These are phyloP conservation scores for Pisolithus albus DNA, from an alignment of 768 basidiomycete species.

Conservation along the genomic window DNA sequence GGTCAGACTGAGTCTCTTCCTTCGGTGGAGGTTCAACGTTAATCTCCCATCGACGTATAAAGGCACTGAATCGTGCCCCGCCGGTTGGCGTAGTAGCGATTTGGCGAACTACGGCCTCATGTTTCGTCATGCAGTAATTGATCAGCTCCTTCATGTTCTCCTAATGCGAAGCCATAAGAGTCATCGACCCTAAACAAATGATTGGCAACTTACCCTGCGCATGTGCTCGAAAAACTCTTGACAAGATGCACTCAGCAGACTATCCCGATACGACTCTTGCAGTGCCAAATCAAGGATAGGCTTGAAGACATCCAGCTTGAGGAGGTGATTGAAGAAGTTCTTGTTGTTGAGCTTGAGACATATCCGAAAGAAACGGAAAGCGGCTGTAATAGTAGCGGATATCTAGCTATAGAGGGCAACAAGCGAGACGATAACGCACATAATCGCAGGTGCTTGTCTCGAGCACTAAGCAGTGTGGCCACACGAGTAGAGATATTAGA, in stretches of 20 bases:
- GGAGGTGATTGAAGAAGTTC: constrained; percentile 65
- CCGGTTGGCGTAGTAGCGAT: constrained; percentile 58
- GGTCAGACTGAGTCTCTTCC: constrained; percentile 43
- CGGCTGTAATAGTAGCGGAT: constrained; percentile 43
- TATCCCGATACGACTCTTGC: constrained; percentile 80
- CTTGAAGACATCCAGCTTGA: constrained; percentile 78
- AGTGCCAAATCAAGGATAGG: constrained; percentile 81
- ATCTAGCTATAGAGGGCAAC: constrained; percentile 7
- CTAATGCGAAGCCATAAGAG: constrained; percentile 32
- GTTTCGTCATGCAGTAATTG: constrained; percentile 72
- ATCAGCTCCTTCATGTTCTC: constrained; percentile 87
- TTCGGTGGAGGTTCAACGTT: constrained; percentile 75
- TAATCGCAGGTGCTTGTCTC: constrained; percentile 89
- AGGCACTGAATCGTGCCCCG: constrained; percentile 59
- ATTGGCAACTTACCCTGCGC: constrained; percentile 53
- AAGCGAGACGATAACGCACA: constrained; percentile 44
- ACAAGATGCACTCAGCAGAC: constrained; percentile 89
- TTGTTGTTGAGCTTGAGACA: constrained; percentile 77
- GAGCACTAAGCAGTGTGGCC: constrained; percentile 68
- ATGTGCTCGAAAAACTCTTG: constrained; percentile 94
- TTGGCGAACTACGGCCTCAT: constrained; percentile 57
- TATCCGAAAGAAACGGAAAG: constrained; percentile 87
- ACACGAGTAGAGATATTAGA: constrained; percentile 68
- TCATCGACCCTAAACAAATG: not conserved
- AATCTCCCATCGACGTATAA: constrained; percentile 85